Base-by-base conservation (phyloP, 164 flowering plant genomes). In the Malania oleifera region DNA sequence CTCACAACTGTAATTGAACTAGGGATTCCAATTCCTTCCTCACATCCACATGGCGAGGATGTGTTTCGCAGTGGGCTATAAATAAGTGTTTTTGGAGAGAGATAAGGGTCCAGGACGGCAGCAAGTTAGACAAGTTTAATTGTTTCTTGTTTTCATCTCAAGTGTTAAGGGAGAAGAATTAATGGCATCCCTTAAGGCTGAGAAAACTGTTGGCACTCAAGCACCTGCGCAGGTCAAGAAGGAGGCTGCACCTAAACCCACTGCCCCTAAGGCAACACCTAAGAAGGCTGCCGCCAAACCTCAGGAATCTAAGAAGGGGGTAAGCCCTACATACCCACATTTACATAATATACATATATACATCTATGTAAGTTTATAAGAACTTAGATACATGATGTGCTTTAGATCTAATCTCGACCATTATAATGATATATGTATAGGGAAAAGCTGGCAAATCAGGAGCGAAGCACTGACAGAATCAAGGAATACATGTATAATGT, bases 161-260 rank as follows among this genome's bases (percentile, higher is more conserved):
- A 31, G 35, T 31, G 35, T 31, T 31, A 31, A 31, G 9, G 35
- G 9, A n/a, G 55, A 60, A 26, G 15, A 62, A n/a, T n/a, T n/a
- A n/a, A 75, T 79, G 82, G 78, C 82, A 57, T 75, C 82, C 24
- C 0, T 76, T 73, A 79, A 79, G 70, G 71, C 69, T 56, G 76
- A 75, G 59, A 78, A 57, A 71, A 67, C 77, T 20, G 62, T 68
- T 24, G 81, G 73, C 35, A 59, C 77, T 35, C 71, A 70, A 53
- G 56, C 61, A 7, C 68, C 61, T 50, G 77, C 79, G 63, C 73
- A 55, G 68, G 65, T 22, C 59, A 78, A 75, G 70, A 75, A 78
- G 61, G 80, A 79, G 53, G 66, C 70, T 52, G 60, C 62, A 20
- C 15, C 75, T 45, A 70, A 68, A 27, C 67, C 63, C 25, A 37